phyloP scores from a whole-genome alignment of 2,329 filamentous ascomycete species.

The Colletotrichum orchidophilum region DNA sequence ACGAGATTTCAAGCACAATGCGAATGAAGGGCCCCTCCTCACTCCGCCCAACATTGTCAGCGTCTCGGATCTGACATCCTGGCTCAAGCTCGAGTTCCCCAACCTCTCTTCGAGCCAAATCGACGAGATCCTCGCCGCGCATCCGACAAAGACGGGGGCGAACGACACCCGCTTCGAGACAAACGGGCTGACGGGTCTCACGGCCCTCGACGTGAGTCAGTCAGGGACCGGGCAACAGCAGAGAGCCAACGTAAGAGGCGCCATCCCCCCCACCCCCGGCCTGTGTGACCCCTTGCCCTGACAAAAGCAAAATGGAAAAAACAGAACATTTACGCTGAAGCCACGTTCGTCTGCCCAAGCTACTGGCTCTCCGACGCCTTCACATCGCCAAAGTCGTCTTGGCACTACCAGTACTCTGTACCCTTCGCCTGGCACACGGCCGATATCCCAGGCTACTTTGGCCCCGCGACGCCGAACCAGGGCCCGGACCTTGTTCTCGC shows the following conservation, averaged over 20 bases:
- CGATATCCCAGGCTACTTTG: conserved; percentile 49
- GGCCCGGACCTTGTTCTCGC: conserved; percentile 43
- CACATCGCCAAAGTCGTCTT: conserved; percentile 38
- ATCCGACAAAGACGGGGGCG: conserved; percentile 38
- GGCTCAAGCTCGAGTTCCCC: conserved; percentile 43
- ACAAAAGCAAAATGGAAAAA: conserved; percentile 34
- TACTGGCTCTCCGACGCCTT: conserved; percentile 65
- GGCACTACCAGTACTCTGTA: conserved; percentile 60
- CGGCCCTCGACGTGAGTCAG: conserved; percentile 50
- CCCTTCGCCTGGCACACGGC: conserved; percentile 49
- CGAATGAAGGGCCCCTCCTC: conserved; percentile 59
- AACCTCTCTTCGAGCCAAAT: conserved; percentile 36
- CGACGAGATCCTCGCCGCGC: conserved; percentile 49
- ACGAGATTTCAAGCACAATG: conserved; percentile 46
- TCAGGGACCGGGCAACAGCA: conserved; percentile 64
- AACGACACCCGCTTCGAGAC: conserved; percentile 31
- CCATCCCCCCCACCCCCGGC: fast-evolving
- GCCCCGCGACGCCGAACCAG: conserved; percentile 39
- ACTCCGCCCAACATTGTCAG: conserved; percentile 54
- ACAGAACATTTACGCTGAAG: conserved; percentile 64
- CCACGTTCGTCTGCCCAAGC: conserved; percentile 63
- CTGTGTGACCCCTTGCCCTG: conserved; percentile 35
- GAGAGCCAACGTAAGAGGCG: neutral
- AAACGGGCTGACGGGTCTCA: conserved; percentile 6
- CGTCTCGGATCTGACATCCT: conserved; percentile 48